A percentile compares a stretch with the other conserved stretches of the same genome.
phyloP scores from a whole-genome alignment of 306 rosid genomes.

The Cucurbita pepo region DNA sequence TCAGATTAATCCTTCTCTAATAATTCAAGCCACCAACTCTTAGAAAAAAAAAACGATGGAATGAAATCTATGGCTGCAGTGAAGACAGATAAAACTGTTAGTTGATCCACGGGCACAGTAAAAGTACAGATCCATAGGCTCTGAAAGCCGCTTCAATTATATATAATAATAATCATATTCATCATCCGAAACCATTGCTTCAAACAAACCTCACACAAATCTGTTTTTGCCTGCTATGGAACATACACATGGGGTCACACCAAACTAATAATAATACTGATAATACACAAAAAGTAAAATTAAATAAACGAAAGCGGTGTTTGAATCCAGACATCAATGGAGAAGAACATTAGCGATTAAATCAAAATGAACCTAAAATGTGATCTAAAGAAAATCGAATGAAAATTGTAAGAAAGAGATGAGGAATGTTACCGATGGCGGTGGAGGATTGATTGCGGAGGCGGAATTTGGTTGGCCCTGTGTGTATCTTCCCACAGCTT shows the following conservation, averaged over 20 bases:
- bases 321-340: not conserved
- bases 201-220: not conserved
- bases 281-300: not conserved
- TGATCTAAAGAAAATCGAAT: not conserved
- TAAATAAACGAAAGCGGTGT: not conserved
- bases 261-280: not conserved
- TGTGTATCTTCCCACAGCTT: conserved; percentile 99
- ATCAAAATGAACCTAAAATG: not conserved
- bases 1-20: not conserved
- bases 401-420: too few relatives aligned
- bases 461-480: conserved; percentile 31
- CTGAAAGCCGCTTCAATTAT: not conserved
- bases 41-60: not conserved
- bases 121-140: not conserved
- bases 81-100: not conserved
- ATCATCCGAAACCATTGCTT: not conserved
- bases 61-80: conserved; percentile 1
- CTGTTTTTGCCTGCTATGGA: conserved; percentile 7
- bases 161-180: not conserved
- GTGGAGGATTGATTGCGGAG: not conserved
- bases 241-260: conserved; percentile 9
- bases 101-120: conserved; percentile 6
- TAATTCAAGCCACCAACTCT: not conserved
- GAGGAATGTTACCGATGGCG: not conserved
- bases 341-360: not conserved